These are phyloP conservation scores for Caloboletus inedulis DNA, from an alignment of 1,284 basidiomycete genomes.

Conservation along the genomic window DNA sequence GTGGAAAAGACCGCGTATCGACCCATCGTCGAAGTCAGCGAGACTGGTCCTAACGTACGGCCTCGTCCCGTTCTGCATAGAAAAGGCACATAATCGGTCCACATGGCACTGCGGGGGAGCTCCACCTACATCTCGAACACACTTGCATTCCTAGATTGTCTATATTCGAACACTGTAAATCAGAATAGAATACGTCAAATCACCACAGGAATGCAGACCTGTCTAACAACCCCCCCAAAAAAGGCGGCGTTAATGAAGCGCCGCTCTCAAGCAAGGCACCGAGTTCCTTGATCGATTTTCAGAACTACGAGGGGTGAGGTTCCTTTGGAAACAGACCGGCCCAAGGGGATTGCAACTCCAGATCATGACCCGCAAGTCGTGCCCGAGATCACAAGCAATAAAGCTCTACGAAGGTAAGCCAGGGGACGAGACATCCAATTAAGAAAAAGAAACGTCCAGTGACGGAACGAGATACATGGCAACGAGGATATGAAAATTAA, in stretches of 20 bases:
- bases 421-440: slow-evolving; percentile 18
- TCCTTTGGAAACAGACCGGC: slow-evolving; percentile 28
- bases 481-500: slow-evolving; percentile 18
- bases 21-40: slow-evolving; percentile 25
- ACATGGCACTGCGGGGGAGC: slow-evolving; percentile 23
- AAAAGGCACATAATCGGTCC: slow-evolving; percentile 19
- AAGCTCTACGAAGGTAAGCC: slow-evolving; percentile 15
- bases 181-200: slow-evolving; percentile 31
- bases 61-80: slow-evolving; percentile 8
- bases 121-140: not conserved
- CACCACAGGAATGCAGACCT: slow-evolving; percentile 27
- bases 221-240: slow-evolving; percentile 7
- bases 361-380: slow-evolving; percentile 23
- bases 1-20: not conserved
- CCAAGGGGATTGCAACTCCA: slow-evolving; percentile 23
- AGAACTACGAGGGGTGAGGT: slow-evolving; percentile 14
- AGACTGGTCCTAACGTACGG: not conserved
- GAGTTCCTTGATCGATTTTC: slow-evolving; percentile 32
- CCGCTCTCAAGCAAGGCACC: slow-evolving; percentile 25
- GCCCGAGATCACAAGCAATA: slow-evolving; percentile 24
- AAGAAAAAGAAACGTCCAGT: slow-evolving; percentile 26
- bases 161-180: slow-evolving; percentile 25
- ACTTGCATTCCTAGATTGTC: slow-evolving; percentile 17
- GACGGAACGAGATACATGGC: slow-evolving; percentile 22
- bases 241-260: slow-evolving; percentile 13